Conservation (phyloP, 495 filamentous ascomycete genomes). For the Letharia columbiana region DNA sequence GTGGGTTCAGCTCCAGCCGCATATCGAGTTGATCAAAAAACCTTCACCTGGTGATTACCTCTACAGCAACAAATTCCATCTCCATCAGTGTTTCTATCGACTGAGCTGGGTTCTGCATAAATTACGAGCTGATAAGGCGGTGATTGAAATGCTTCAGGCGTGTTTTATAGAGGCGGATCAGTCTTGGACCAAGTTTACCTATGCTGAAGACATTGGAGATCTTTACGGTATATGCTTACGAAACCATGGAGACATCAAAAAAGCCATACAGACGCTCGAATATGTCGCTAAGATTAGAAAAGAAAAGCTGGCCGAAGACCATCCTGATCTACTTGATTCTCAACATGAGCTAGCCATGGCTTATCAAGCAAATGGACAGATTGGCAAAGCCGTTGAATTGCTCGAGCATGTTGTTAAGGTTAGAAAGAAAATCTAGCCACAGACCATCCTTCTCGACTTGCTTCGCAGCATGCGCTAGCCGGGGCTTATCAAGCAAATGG, state of each 20-base stretch:
- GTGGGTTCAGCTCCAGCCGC: slow-evolving; percentile 5
- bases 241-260: not conserved
- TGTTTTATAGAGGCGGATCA: not conserved
- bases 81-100: not conserved
- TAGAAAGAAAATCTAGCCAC: not conserved
- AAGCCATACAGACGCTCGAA: not conserved
- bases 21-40: not conserved
- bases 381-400: not conserved
- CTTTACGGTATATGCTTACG: not conserved
- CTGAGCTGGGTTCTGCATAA: not conserved
- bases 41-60: not conserved
- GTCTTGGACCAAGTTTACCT: not conserved
- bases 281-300: not conserved
- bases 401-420: not conserved
- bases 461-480: not conserved
- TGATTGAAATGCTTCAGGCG: not conserved
- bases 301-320: not conserved
- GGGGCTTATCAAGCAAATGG: not conserved
- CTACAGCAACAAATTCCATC: not conserved
- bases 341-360: not conserved
- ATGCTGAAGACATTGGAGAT: not conserved
- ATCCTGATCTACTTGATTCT: not conserved
- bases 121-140: not conserved
- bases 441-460: not conserved
- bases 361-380: not conserved